These are phyloP conservation scores for Globisporangium splendens DNA, from an alignment of 352 stramenopile species.

Conservation along the genomic window DNA sequence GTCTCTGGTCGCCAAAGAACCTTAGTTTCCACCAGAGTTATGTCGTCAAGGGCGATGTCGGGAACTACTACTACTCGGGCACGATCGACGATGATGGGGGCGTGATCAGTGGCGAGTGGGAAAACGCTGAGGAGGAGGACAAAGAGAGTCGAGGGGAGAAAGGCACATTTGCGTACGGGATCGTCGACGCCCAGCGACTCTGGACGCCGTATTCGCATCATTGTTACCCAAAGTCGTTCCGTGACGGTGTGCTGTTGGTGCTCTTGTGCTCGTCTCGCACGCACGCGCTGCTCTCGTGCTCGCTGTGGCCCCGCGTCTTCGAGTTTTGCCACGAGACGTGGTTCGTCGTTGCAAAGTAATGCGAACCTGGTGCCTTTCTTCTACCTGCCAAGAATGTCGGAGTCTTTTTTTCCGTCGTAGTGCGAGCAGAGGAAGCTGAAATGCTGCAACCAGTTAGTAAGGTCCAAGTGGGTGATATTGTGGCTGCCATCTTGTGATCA, in stretches of 20 bases:
- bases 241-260: slow-evolving; percentile 25
- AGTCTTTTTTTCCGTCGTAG: too few relatives aligned
- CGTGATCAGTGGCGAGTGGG: slow-evolving; percentile 44
- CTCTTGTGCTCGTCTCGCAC: slow-evolving; percentile 45
- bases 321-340: slow-evolving; percentile 53
- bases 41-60: slow-evolving; percentile 54
- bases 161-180: slow-evolving; percentile 53
- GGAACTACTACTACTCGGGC: slow-evolving; percentile 47
- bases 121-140: slow-evolving; percentile 35
- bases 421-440: too few relatives aligned
- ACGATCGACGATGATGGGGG: slow-evolving; percentile 33
- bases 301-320: slow-evolving; percentile 52
- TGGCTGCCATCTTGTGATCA: too few relatives aligned
- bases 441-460: too few relatives aligned
- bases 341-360: slow-evolving; percentile 25
- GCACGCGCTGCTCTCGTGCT: slow-evolving; percentile 29
- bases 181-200: slow-evolving; percentile 30
- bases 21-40: slow-evolving; percentile 58
- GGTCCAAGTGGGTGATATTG: too few relatives aligned
- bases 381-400: too few relatives aligned
- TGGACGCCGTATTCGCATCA: slow-evolving; percentile 48
- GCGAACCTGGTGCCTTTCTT: too few relatives aligned
- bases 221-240: slow-evolving; percentile 43
- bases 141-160: slow-evolving; percentile 34
- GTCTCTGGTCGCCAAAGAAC: slow-evolving; percentile 26